A percentile compares a stretch with the other conserved stretches of the same genome.
Conservation (phyloP, 768 basidiomycete species). For the Leucosporidium creatinivorum region DNA sequence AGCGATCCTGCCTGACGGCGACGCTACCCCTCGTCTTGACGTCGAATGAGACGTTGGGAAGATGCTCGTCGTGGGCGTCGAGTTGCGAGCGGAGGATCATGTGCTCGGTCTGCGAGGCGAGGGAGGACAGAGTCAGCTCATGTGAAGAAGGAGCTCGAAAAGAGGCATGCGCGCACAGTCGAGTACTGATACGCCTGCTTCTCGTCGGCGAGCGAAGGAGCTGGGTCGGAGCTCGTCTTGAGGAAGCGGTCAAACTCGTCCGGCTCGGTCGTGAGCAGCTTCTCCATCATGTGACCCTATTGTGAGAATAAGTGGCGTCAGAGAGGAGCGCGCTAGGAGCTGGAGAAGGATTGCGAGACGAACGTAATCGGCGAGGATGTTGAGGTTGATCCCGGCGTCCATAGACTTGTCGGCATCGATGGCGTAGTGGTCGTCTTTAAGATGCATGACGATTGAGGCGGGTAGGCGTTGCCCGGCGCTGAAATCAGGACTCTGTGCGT, state of each 20-base stretch:
- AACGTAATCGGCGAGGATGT: conserved; percentile 26
- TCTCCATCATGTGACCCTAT: conserved; percentile 83
- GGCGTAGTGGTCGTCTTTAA: conserved; percentile 45
- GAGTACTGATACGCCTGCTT: conserved; percentile 78
- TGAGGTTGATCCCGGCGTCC: conserved; percentile 16
- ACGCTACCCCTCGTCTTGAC: conserved; percentile 88
- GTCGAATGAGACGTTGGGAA: conserved; percentile 89
- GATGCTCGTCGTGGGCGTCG: conserved; percentile 68
- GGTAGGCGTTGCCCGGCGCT: conserved; percentile 75
- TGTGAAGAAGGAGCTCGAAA: neutral
- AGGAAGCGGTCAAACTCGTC: conserved; percentile 55
- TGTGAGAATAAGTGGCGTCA: neutral
- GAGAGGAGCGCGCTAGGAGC: too few relatives aligned
- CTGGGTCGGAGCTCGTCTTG: conserved; percentile 41
- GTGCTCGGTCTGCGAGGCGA: conserved; percentile 41
- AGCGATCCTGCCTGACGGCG: conserved; percentile 71
- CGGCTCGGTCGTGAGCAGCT: conserved; percentile 63
- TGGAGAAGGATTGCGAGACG: neutral
- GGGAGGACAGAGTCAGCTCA: neutral
- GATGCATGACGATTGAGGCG: conserved; percentile 58
- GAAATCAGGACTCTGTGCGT: conserved; percentile 54
- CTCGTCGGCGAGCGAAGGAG: conserved; percentile 39
- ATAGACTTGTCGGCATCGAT: conserved; percentile 44
- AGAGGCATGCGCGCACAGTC: conserved; percentile 50
- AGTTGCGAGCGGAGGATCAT: conserved; percentile 93